Evolutionary conservation across 345 rosid species (phyloP), one percentile per base, ranked within the genome.

Genomic region (Turnera subulata): DNA sequence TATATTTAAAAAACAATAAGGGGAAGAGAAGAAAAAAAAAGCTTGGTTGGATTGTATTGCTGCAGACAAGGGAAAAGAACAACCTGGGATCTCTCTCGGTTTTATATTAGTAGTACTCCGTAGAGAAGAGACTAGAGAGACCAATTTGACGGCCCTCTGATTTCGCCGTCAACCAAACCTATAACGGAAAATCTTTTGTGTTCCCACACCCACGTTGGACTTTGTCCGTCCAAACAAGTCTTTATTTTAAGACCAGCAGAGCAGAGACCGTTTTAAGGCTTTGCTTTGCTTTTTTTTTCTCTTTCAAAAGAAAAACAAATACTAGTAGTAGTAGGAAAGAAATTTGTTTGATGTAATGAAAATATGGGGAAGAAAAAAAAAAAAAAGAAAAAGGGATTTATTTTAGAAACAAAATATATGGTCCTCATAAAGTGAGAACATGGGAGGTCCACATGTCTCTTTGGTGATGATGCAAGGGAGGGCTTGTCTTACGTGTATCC

Each of bases 381-480:
- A 15, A 21, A 24, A 14, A 0, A 45, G 6, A 7, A n/a, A 14
- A 23, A 17, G 16, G 7, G 12, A 42, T 6, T 0, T 10, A 35
- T 5, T 11, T 35, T 6, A 35, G 11, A 11, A 35, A 35, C 6
- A 5, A 35, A 8, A 4, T 6, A 42, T 13, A 42, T 42, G 45
- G 2, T 9, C 13, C 40, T 7, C 40, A 9, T 37, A 7, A 9
- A 37, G 8, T 13, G 40, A 9, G 1, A 13, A 9, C 40, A 37
- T 37, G n/a, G n/a, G n/a, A 14, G 53, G 92, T 85, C 61, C 78
- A 89, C 80, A 71, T 68, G 39, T 80, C 88, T 86, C 73, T 37
- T 37, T 42, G 45, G 45, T 43, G 64, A 44, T 42, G 68, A 63
- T 57, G 74, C 17, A 61, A 53, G 69, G 59, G 37, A 17, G 51